Percentiles rank a stretch among this genome's conserved stretches.
These are phyloP conservation scores for Podaxis sp. DNA, from an alignment of 768 basidiomycete genomes.

Conservation along the genomic window DNA sequence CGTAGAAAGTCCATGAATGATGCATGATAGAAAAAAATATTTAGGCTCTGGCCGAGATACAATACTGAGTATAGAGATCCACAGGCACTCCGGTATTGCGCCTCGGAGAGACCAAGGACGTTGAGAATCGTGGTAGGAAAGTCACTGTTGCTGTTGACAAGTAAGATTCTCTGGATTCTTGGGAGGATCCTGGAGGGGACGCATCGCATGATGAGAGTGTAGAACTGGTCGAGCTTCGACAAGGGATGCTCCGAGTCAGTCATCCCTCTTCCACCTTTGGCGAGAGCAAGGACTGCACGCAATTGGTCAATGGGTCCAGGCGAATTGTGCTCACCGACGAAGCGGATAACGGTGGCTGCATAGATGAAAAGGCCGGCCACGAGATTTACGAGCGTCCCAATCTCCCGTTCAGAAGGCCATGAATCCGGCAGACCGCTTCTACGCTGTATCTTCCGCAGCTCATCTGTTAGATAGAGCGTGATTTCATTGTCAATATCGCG, in stretches of 20 bases:
- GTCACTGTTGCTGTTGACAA: neutral
- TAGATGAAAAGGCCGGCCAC: conserved; percentile 7
- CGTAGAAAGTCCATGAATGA: too few species aligned
- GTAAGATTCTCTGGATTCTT: neutral
- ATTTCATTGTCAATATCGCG: conserved; percentile 14
- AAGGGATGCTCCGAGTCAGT: neutral
- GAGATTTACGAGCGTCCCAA: neutral
- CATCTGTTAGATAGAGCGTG: conserved; percentile 9
- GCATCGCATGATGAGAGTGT: neutral
- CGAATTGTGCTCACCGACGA: conserved; percentile 6
- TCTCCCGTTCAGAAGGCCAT: conserved; percentile 7
- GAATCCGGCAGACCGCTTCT: neutral
- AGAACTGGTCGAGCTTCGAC: neutral
- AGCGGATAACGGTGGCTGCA: conserved; percentile 5
- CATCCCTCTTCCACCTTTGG: too few species aligned
- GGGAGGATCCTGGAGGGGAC: neutral
- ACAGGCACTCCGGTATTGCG: too few species aligned
- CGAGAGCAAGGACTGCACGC: neutral
- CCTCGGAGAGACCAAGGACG: too few species aligned
- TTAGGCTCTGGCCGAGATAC: too few species aligned
- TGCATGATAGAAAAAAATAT: too few species aligned
- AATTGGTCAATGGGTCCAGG: neutral
- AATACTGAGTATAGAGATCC: too few species aligned
- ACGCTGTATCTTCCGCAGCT: neutral
- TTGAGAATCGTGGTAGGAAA: too few species aligned